Conservation (phyloP, 1,284 basidiomycete species). For the Cerioporus squamosus region DNA sequence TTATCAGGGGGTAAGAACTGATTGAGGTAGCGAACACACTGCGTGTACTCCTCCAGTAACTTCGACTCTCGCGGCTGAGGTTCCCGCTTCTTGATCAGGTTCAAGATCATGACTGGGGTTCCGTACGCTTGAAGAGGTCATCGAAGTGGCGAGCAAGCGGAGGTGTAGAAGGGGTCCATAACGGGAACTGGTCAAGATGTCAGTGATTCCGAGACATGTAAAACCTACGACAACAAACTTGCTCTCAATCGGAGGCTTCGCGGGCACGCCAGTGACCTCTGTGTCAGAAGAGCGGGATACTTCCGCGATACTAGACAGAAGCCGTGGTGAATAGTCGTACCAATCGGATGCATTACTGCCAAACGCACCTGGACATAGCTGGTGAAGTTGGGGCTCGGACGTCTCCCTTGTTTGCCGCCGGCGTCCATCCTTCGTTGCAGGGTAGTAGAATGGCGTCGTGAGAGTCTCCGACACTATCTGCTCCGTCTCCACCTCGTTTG, state of each 20-base stretch:
- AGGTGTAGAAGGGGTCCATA: constrained; percentile 94
- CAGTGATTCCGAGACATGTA: no score
- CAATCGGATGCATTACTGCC: no score
- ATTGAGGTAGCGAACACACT: constrained; percentile 93
- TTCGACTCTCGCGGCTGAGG: constrained; percentile 92
- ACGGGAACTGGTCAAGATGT: constrained; percentile 71
- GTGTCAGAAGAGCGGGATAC: constrained; percentile 96
- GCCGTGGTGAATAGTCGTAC: not conserved
- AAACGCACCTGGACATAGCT: constrained; percentile 84
- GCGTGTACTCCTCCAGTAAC: constrained; percentile 88
- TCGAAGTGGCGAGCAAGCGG: constrained; percentile 95
- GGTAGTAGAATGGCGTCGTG: constrained; percentile 89
- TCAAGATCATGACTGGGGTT: constrained; percentile 91
- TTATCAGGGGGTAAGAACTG: constrained; percentile 91
- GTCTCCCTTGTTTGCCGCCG: constrained; percentile 42
- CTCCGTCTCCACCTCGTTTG: constrained; percentile 99
- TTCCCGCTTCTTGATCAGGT: constrained; percentile 89
- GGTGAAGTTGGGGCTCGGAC: constrained; percentile 86
- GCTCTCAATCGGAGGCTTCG: constrained; percentile 96
- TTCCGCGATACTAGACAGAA: constrained; percentile 79
- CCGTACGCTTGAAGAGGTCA: constrained; percentile 92
- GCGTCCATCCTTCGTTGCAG: constrained; percentile 42
- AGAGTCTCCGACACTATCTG: constrained; percentile 96
- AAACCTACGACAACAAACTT: constrained; percentile 33
- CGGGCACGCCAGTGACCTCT: constrained; percentile 91